A percentile compares a stretch with the other conserved stretches of the same genome.
Conservation (phyloP, 805 yeast genomes). For the Metschnikowia continentalis region DNA sequence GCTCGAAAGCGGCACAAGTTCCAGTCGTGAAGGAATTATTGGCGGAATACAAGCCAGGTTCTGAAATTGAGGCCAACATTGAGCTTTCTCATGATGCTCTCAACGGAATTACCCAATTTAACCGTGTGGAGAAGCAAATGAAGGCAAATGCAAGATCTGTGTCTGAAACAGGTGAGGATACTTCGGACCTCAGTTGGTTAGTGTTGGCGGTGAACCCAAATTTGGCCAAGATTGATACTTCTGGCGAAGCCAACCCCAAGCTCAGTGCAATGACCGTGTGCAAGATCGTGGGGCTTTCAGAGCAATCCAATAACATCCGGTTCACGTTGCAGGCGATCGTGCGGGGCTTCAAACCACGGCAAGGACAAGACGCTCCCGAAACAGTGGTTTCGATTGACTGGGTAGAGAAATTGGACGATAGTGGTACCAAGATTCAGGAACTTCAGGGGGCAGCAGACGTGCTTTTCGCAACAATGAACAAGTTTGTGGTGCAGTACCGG, state of each 20-base stretch:
- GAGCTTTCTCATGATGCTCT: conserved; percentile 29
- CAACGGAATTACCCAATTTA: conserved; percentile 27
- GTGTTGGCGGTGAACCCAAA: conserved; percentile 36
- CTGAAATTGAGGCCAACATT: conserved; percentile 6
- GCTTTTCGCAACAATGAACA: conserved; percentile 36
- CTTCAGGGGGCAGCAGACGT: conserved; percentile 17
- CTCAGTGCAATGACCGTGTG: conserved; percentile 35
- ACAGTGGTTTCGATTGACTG: conserved; percentile 25
- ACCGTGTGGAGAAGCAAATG: conserved; percentile 7
- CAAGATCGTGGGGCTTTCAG: conserved; percentile 44
- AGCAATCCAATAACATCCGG: conserved; percentile 40
- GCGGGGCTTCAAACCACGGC: conserved; percentile 32
- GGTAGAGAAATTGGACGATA: conserved; percentile 14
- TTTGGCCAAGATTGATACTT: conserved; percentile 25
- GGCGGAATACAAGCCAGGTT: conserved; percentile 29
- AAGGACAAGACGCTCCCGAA: conserved; percentile 19
- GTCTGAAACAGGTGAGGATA: not conserved
- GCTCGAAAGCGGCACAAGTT: conserved; percentile 24
- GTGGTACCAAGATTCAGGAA: conserved; percentile 16
- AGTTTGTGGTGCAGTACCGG: conserved; percentile 36
- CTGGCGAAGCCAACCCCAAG: conserved; percentile 2
- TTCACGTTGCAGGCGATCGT: conserved; percentile 48
- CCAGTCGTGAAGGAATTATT: conserved; percentile 30
- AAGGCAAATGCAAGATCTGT: not conserved
- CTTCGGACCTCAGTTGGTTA: conserved; percentile 32